Percentiles rank a stretch among this genome's conserved stretches.
Evolutionary conservation across 2,329 filamentous ascomycete species (phyloP).

Genomic region (Scopulariopsis brevicaulis): DNA sequence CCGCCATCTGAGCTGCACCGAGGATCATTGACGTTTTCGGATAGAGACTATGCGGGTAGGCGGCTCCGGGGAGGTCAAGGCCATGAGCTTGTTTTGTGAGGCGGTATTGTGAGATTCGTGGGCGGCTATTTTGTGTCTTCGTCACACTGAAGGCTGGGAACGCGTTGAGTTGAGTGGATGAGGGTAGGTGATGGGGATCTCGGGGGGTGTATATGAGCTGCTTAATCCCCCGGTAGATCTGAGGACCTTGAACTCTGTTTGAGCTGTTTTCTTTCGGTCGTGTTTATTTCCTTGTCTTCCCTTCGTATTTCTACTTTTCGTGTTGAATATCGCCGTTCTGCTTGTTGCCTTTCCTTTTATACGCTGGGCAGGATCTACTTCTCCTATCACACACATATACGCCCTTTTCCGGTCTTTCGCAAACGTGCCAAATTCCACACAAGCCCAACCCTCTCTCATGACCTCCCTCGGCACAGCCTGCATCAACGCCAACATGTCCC

Average conservation of each 20-base stretch:
- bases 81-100: background rate
- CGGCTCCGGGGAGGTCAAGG: background rate
- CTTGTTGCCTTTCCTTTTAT: background rate
- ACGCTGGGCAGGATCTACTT: background rate
- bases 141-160: background rate
- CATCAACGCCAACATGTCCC: constrained; percentile 6
- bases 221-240: background rate
- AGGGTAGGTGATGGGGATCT: background rate
- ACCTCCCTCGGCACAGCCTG: background rate
- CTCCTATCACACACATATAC: background rate
- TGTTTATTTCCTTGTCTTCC: background rate
- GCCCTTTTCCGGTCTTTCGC: background rate
- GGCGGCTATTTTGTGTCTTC: background rate
- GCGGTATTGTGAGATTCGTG: background rate
- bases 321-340: background rate
- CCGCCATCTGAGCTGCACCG: background rate
- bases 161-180: background rate
- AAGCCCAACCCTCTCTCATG: background rate
- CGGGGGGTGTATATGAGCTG: background rate
- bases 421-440: background rate
- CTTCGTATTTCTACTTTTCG: background rate
- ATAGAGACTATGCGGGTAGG: background rate
- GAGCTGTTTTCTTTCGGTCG: background rate
- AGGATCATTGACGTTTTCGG: background rate
- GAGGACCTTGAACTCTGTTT: background rate